Percentiles rank a stretch among this genome's conserved stretches.
These are phyloP conservation scores for Dinochytrium kinnereticum DNA, from an alignment of 371 early-diverging fungal genomes.

Conservation along the genomic window DNA sequence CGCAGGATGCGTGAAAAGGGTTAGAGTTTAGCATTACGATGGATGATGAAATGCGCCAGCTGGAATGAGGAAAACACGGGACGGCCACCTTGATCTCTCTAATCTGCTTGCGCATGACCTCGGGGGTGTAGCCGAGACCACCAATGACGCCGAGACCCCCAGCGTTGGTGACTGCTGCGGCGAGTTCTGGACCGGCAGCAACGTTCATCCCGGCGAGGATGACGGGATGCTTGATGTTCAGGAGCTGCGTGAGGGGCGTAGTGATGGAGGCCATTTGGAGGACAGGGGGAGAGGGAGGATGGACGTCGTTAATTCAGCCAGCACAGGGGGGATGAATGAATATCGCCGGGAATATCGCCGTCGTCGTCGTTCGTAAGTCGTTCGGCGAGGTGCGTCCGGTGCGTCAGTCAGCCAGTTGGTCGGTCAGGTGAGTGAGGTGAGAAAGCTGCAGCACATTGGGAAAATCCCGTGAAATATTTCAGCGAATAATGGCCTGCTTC, in stretches of 20 bases:
- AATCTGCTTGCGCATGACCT: constrained; percentile 31
- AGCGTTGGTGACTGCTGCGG: constrained; percentile 42
- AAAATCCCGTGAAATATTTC: not conserved
- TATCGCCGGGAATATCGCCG: too few relatives aligned
- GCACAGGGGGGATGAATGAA: too few relatives aligned
- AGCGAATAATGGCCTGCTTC: not conserved
- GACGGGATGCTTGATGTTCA: constrained; percentile 41
- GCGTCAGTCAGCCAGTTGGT: too few relatives aligned
- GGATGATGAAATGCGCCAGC: not conserved
- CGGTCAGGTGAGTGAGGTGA: too few relatives aligned
- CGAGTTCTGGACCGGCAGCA: constrained; percentile 38
- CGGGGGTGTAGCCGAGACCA: constrained; percentile 40
- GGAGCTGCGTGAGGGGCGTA: constrained; percentile 42
- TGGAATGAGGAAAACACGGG: not conserved
- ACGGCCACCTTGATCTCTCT: constrained; percentile 31
- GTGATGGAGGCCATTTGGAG: constrained; percentile 32
- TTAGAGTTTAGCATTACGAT: not conserved
- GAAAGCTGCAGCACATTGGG: too few relatives aligned
- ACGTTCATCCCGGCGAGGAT: constrained; percentile 37
- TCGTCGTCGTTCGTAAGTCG: not conserved
- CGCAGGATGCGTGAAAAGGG: not conserved
- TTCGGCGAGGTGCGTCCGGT: too few relatives aligned
- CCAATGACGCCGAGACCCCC: constrained; percentile 46
- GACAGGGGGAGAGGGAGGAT: too few relatives aligned
- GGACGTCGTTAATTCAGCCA: too few relatives aligned